These are phyloP conservation scores for Biscogniauxia sp. DNA, from an alignment of 2,329 filamentous ascomycete genomes.

Conservation along the genomic window DNA sequence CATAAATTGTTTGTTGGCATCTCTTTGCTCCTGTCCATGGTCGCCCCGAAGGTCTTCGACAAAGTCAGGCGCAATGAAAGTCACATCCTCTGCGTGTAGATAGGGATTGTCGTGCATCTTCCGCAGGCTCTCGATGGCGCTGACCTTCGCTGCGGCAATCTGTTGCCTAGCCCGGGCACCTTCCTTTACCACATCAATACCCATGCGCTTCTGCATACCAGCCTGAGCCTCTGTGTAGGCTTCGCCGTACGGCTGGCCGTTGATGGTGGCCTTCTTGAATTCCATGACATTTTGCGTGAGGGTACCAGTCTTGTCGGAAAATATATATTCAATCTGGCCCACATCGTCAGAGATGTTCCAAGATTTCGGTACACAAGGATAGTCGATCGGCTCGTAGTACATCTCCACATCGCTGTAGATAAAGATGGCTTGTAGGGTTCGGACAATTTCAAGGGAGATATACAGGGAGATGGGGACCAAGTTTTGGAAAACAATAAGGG, in stretches of 20 bases:
- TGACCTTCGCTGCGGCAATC: constrained; percentile 73
- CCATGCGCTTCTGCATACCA: constrained; percentile 90
- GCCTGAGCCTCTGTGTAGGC: constrained; percentile 96
- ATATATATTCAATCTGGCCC: constrained; percentile 98
- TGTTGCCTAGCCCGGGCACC: constrained; percentile 68
- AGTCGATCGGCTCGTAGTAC: constrained; percentile 94
- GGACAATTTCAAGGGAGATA: constrained; percentile 94
- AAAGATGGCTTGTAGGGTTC: constrained; percentile 90
- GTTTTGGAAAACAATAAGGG: constrained; percentile 94
- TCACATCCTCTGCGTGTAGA: constrained; percentile 82
- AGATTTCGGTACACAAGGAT: constrained; percentile 93
- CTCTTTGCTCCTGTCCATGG: constrained; percentile 71
- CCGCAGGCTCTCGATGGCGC: constrained; percentile 71
- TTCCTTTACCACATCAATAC: constrained; percentile 82
- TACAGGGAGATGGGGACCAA: constrained; percentile 98
- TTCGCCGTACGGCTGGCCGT: constrained; percentile 94
- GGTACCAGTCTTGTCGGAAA: constrained; percentile 91
- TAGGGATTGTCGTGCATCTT: constrained; percentile 86
- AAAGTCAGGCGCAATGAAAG: constrained; percentile 89
- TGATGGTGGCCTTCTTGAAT: constrained; percentile 97
- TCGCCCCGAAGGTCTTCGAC: constrained; percentile 78
- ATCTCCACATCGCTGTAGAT: constrained; percentile 95
- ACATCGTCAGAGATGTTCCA: constrained; percentile 99
- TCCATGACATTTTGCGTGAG: constrained; percentile 96
- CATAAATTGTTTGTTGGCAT: constrained; percentile 88